phyloP scores from a whole-genome alignment of 225 moss, liverwort and hornwort species.

The Polytrichum formosum region DNA sequence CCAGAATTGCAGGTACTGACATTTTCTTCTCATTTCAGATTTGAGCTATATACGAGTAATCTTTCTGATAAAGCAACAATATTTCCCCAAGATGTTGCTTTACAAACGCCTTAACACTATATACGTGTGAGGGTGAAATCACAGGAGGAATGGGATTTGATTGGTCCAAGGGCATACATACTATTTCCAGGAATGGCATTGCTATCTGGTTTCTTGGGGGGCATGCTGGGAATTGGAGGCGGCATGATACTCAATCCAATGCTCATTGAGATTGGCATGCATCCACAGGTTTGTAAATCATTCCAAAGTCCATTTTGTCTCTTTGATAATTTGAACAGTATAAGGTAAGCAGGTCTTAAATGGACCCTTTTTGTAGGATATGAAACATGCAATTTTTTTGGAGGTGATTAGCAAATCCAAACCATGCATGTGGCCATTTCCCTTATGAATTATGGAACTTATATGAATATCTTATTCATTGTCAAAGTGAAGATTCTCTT shows the following conservation, averaged over 20 bases:
- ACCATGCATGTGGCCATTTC: too few relatives aligned
- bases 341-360: too few relatives aligned
- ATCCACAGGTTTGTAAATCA: conserved; percentile 57
- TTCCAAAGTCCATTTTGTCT: not conserved
- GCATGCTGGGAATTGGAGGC: conserved; percentile 83
- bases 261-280: conserved; percentile 72
- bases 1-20: conserved; percentile 28
- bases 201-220: conserved; percentile 65
- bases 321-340: too few relatives aligned
- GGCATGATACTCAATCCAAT: conserved; percentile 77
- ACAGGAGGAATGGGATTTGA: conserved; percentile 48
- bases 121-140: not conserved
- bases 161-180: conserved; percentile 38
- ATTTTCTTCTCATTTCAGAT: not conserved
- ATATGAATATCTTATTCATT: too few relatives aligned
- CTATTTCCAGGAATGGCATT: conserved; percentile 61
- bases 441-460: too few relatives aligned
- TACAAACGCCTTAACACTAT: too few relatives aligned
- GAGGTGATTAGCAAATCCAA: too few relatives aligned
- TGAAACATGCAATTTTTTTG: too few relatives aligned
- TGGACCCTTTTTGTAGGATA: too few relatives aligned
- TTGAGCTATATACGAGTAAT: not conserved
- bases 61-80: too few relatives aligned
- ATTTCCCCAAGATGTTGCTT: too few relatives aligned
- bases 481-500: too few relatives aligned